Conservation (phyloP, 768 basidiomycete genomes). For the Naematelia aurantialba region DNA sequence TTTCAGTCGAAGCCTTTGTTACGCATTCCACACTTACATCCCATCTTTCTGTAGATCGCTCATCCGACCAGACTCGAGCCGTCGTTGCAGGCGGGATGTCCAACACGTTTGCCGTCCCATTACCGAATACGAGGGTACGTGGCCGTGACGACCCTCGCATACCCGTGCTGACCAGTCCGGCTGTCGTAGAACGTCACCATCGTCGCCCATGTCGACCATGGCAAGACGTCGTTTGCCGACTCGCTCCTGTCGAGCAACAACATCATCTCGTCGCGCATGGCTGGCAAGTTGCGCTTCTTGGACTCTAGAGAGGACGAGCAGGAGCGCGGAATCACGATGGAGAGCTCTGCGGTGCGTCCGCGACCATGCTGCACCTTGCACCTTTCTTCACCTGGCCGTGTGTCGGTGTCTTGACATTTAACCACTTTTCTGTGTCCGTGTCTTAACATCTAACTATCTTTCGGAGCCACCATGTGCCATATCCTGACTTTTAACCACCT, state of each 20-base stretch:
- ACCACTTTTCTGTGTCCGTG: too few relatives aligned
- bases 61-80: too few relatives aligned
- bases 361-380: not conserved
- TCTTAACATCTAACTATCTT: too few relatives aligned
- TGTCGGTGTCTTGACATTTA: too few relatives aligned
- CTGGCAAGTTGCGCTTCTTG: constrained; percentile 91
- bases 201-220: constrained; percentile 65
- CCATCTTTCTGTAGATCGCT: too few relatives aligned
- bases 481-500: not conserved
- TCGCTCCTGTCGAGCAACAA: constrained; percentile 92
- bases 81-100: too few relatives aligned
- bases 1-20: not conserved
- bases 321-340: constrained; percentile 97
- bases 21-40: too few relatives aligned
- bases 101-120: constrained; percentile 40
- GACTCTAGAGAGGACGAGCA: constrained; percentile 97
- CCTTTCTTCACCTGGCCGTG: not conserved
- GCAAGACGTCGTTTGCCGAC: constrained; percentile 76
- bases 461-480: too few relatives aligned
- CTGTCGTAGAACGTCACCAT: constrained; percentile 62
- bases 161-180: too few relatives aligned
- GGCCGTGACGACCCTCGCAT: not conserved
- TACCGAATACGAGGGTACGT: constrained; percentile 45
- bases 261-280: constrained; percentile 90
- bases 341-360: constrained; percentile 77